Conservation (phyloP, 129 eudicot species). For the Flaveria linearis region DNA sequence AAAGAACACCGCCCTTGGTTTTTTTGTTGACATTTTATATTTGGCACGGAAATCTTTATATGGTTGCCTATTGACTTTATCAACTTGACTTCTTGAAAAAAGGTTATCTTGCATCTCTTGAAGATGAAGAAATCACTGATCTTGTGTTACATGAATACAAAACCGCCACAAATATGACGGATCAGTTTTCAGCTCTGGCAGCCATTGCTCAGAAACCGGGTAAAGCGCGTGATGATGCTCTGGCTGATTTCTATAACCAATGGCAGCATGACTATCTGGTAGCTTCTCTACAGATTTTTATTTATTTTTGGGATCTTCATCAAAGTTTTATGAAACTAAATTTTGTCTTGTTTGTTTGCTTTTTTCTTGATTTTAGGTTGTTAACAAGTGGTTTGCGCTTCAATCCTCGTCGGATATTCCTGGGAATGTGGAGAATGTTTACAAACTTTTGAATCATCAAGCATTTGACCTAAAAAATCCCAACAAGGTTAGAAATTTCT, state of each 20-base stretch:
- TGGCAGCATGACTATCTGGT: constrained; percentile 95
- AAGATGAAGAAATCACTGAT: constrained; percentile 60
- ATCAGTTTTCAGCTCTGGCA: constrained; percentile 82
- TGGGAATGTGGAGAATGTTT: constrained; percentile 88
- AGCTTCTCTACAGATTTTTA: constrained; percentile 6
- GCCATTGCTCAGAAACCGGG: constrained; percentile 89
- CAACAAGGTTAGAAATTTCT: constrained; percentile 59
- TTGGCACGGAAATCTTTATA: background rate
- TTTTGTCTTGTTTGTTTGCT: too few relatives aligned
- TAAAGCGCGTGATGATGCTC: constrained; percentile 65
- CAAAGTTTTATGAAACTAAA: too few relatives aligned
- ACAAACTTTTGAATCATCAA: constrained; percentile 66
- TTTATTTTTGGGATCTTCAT: too few relatives aligned
- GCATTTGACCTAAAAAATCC: constrained; percentile 94
- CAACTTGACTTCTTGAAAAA: constrained; percentile 23
- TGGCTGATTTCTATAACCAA: constrained; percentile 82
- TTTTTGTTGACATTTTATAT: constrained; percentile 6
- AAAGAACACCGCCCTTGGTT: constrained; percentile 77
- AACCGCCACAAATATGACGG: constrained; percentile 90
- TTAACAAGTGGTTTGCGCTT: constrained; percentile 89
- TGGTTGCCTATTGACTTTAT: background rate
- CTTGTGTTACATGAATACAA: constrained; percentile 80
- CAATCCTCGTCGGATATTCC: constrained; percentile 92
- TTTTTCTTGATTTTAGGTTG: constrained; percentile 50
- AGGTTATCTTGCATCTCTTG: constrained; percentile 87